Base-by-base conservation (phyloP, 345 rosid genomes). In the Eucalyptus polybractea region DNA sequence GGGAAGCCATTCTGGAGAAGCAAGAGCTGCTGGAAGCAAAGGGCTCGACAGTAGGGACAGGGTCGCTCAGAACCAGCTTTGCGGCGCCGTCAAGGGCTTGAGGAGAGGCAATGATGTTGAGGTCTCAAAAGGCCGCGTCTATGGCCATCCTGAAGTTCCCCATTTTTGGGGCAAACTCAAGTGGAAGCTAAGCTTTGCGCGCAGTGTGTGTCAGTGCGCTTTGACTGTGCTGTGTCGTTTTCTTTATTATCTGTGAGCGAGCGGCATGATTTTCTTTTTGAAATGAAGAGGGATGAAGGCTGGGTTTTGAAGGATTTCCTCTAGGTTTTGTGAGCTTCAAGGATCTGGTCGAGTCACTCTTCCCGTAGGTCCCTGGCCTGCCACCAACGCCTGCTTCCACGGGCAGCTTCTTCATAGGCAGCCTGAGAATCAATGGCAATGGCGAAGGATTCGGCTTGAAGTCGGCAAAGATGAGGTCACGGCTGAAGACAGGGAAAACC, bases 1-100 rank as follows among this genome's bases (percentile, higher is more conserved):
- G 97, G 99, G 88, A 97, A 94, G 37, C 97, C 99, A 88, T 92
- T 91, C 15, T 93, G 89, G 42, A 96, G 88, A 31, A 96, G 37
- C 58, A 97, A 94, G 89, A 97, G 95, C 90, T 97, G 99, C 85
- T 97, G 99, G 92, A 95, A 92, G 87, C 97, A 91, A 89, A 95
- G 96, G 86, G 93, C 94, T 49, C 92, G 87, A 96, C 90, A 62
- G 95, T 86, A 4, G 97, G 99, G 83, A 94, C 94, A 11, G 97
- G 94, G 80, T 94, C 91, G 2, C 98, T 97, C 12, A 97, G 99
- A 76, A 96, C 93, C 27, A 95, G 94, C 80, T 94, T 93, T 62
- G 95, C 97, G 8, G 94, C 89, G 62, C 95, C 95, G 37, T 96
- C 96, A 13, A 97, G 92, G 88, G 94, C 93, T 87, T 89, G 94